Evolutionary conservation across 192 early-diverging fungal genomes (phyloP), one percentile per base, ranked within the genome.

Genomic region (Spizellomyces sp.): DNA sequence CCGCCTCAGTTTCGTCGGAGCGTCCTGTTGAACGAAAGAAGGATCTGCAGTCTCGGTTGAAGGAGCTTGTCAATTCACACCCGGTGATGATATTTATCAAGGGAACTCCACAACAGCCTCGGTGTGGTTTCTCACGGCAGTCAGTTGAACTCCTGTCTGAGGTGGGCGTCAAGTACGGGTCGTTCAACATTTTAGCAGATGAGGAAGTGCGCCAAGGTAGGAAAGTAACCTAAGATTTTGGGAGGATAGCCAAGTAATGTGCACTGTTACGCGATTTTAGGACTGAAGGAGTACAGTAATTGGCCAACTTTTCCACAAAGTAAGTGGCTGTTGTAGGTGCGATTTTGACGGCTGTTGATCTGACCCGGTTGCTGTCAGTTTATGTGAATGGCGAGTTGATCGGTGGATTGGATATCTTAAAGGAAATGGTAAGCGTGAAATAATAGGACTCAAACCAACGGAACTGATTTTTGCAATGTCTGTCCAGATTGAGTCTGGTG

Each of bases 21-120:
- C 22, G n/a, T 9, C 22, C 79, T 15, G 74, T 71, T 15, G 69
- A 76, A 21, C 60, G 79, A n/a, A 44, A 66, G 42, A 66, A 67
- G 50, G 73, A 65, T 15, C 69, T 85, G 47, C 48, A 79, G 6
- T 48, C 58, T 55, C 64, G 79, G n/a, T 67, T 87, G 15, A 71
- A 79, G 52, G 54, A 70, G 17, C 73, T 87, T 43, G 65, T 82
- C 57, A 67, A 42, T 48, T 71, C 77, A 27, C 69, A 84, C 59
- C 83, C 88, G 12, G 87, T 98, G 15, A 95, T 98, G 94, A 79
- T 95, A n/a, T 97, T 97, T 77, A 95, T 98, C 69, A 98, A 98
- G 78, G 96, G 96, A 41, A 94, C 93, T 12, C 94, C 96, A 9
- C 81, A 85, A 15, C 86, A 90, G 75, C 96, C 96, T n/a, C 85